Base-by-base conservation (phyloP, 306 rosid species). In the Ormosia semicastrata region DNA sequence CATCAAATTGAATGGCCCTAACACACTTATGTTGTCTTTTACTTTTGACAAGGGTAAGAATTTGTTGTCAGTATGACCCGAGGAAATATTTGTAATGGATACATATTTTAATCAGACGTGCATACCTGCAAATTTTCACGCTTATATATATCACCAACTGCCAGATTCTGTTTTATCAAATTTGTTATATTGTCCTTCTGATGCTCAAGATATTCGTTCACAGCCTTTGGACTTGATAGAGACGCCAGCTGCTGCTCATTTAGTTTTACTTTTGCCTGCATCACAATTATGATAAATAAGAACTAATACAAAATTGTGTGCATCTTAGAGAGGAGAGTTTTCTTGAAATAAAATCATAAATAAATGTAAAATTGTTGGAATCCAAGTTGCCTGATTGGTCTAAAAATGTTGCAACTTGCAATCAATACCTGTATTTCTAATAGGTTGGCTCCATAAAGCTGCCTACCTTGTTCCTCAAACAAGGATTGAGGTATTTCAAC, bases 381-480 rank as follows among this genome's bases (percentile, higher is more conserved):
- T 44, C 58, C 59, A 49, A 72, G 53, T 64, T 75, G 60, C 59
- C 8, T 58, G 58, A 66, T 56, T 32, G 71, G 66, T 43, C 72
- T 49, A 6, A 46, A 70, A 43, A 40, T 18, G 56, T 74, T 40
- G 33, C 63, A 71, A 54, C 74, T 82, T 52, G 56, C 44, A 80
- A 63, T 29, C 29, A 73, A 60, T 75, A 93, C 99, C 97, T 95
- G 99, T 81, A 95, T 89, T 85, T 95, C 90, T 72, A 95, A 77
- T 80, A 95, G 92, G 85, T 47, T 92, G 76, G 94, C 92, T 86
- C 94, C 99, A 87, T 93, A 95, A 78, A 95, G 91, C 89, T 93
- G 92, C 87, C 96, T 90, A 54, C 99, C 99, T 89, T 93, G 97
- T 75, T 95, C 99, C 84, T 95, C 98, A 79, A 92, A 90, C 90